A percentile compares a stretch with the other conserved stretches of the same genome.
These are phyloP conservation scores for Tylopilus rubrobrunneus DNA, from an alignment of 768 basidiomycete species.

Conservation along the genomic window DNA sequence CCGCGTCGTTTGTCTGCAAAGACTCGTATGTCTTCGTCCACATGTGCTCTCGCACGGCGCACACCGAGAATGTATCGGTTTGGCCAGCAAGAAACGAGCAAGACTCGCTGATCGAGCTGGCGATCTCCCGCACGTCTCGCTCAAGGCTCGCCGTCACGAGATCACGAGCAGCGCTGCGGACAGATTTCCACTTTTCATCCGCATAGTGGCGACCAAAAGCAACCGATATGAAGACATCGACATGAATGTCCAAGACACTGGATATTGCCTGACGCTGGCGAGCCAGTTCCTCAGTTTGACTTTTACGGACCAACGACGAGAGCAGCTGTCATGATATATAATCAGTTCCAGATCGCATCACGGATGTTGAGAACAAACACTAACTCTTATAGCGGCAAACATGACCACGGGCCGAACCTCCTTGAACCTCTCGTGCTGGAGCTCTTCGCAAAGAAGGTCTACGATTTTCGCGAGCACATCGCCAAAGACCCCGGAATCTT, in stretches of 20 bases:
- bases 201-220: constrained; percentile 40
- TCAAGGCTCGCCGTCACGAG: constrained; percentile 36
- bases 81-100: constrained; percentile 31
- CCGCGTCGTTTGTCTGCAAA: constrained; percentile 53
- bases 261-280: constrained; percentile 30
- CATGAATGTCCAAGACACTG: constrained; percentile 49
- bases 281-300: constrained; percentile 24
- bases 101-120: constrained; percentile 30
- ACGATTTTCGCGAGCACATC: constrained; percentile 70
- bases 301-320: constrained; percentile 31
- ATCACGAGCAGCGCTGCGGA: constrained; percentile 38
- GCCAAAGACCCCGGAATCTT: constrained; percentile 44
- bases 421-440: constrained; percentile 74
- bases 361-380: constrained; percentile 24
- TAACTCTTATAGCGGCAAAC: constrained; percentile 57
- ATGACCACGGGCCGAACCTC: constrained; percentile 58
- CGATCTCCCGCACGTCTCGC: constrained; percentile 34
- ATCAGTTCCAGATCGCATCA: constrained; percentile 6
- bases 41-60: constrained; percentile 49
- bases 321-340: constrained; percentile 28
- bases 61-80: constrained; percentile 29
- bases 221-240: constrained; percentile 41
- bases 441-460: constrained; percentile 73
- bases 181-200: constrained; percentile 39
- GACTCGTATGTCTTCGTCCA: constrained; percentile 69